Evolutionary conservation across 2,329 filamentous ascomycete genomes (phyloP).

Genomic region (Fusarium mundagurra): DNA sequence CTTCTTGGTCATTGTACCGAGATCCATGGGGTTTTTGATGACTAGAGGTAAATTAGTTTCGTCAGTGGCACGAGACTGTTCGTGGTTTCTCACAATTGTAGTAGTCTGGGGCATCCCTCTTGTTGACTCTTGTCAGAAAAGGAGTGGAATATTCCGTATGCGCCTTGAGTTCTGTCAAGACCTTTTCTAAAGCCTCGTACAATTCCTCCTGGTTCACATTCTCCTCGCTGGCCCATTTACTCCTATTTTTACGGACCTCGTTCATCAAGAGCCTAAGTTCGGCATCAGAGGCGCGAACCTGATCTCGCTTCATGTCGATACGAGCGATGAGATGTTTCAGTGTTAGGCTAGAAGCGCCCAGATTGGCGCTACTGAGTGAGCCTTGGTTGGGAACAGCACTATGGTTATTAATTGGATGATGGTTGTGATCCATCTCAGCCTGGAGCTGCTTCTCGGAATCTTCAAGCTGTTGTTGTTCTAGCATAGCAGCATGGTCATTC

Average conservation of each 20-base stretch:
- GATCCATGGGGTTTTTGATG: conserved; percentile 97
- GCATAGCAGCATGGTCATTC: conserved; percentile 94
- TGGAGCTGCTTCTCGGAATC: conserved; percentile 97
- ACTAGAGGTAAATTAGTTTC: conserved; percentile 59
- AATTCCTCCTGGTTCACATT: conserved; percentile 97
- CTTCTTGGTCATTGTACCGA: conserved; percentile 98
- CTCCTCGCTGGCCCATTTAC: conserved; percentile 98
- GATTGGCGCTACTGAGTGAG: conserved; percentile 89
- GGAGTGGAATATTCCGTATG: conserved; percentile 98
- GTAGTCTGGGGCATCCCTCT: conserved; percentile 96
- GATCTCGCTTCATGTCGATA: conserved; percentile 91
- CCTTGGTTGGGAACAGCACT: conserved; percentile 76
- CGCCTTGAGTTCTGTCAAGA: conserved; percentile 94
- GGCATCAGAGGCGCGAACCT: conserved; percentile 91
- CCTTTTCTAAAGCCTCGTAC: conserved; percentile 96
- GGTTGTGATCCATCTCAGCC: conserved; percentile 85
- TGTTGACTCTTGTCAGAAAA: conserved; percentile 93
- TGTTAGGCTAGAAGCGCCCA: conserved; percentile 94
- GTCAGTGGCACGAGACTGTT: not conserved
- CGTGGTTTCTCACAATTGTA: conserved; percentile 75
- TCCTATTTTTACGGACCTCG: conserved; percentile 96
- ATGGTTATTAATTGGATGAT: conserved; percentile 59
- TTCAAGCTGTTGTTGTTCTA: conserved; percentile 96
- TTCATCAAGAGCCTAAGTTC: conserved; percentile 94
- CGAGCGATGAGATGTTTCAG: conserved; percentile 96